A percentile compares a stretch with the other conserved stretches of the same genome.
Conservation (phyloP, 768 basidiomycete genomes). For the Amanita molliuscula region DNA sequence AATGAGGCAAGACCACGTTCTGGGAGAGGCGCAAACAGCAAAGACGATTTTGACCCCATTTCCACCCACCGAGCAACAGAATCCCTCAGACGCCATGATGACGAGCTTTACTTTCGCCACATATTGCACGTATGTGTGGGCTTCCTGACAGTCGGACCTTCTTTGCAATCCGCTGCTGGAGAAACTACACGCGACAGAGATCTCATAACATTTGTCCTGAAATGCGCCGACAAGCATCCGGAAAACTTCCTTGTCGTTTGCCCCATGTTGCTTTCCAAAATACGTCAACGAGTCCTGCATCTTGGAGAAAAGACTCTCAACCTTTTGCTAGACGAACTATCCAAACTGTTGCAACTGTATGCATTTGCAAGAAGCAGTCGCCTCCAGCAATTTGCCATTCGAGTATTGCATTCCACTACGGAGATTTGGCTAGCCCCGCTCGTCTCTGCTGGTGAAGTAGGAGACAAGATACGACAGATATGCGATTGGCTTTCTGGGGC, state of each 20-base stretch:
- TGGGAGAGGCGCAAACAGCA: constrained; percentile 27
- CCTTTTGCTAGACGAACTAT: constrained; percentile 43
- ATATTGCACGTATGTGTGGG: constrained; percentile 44
- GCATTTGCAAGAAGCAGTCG: constrained; percentile 41
- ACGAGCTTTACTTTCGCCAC: constrained; percentile 19
- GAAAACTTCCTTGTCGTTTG: constrained; percentile 53
- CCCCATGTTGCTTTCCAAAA: constrained; percentile 41
- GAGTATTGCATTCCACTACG: constrained; percentile 55
- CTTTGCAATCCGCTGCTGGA: constrained; percentile 46
- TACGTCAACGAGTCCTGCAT: constrained; percentile 43
- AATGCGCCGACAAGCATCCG: constrained; percentile 27
- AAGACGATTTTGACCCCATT: constrained; percentile 50
- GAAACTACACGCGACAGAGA: constrained; percentile 56
- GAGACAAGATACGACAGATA: constrained; percentile 35
- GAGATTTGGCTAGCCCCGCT: constrained; percentile 40
- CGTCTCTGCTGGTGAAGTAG: constrained; percentile 23
- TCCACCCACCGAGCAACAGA: constrained; percentile 21
- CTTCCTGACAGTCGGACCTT: constrained; percentile 53
- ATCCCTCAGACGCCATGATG: constrained; percentile 15
- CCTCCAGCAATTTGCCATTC: constrained; percentile 43
- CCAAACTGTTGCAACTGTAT: constrained; percentile 41
- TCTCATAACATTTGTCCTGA: constrained; percentile 40
- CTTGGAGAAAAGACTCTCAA: constrained; percentile 42
- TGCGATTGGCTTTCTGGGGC: constrained; percentile 43
- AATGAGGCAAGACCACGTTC: constrained; percentile 12